Evolutionary conservation across 192 early-diverging fungal genomes (phyloP), one percentile per base, ranked within the genome.

Genomic region (Linnemannia elongata): DNA sequence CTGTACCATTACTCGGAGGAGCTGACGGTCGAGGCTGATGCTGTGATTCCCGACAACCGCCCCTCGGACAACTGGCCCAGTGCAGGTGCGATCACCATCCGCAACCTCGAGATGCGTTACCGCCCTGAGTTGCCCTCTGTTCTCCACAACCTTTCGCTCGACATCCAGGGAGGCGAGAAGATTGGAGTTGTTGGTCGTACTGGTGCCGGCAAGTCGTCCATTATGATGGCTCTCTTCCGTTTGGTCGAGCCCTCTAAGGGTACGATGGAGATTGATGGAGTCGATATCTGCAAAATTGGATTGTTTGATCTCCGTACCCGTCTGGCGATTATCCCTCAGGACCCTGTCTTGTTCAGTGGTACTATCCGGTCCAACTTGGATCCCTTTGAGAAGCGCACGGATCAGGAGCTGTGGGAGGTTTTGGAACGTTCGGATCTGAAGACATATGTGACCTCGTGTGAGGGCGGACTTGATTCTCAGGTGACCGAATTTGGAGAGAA

Each of bases 151-250:
- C 82, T 99, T 3, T 93, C 93, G 20, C 93, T 98, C 52, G 49
- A 85, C 3, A 94, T 97, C 71, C 85, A 90, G 10, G 91, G 94
- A 17, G 83, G 90, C 10, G 92, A 93, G 87, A 97, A 97, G 84
- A 96, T 99, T 81, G 98, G 97, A 74, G 93, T 99, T 33, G 97
- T 98, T 36, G 97, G 97, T 13, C 88, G 97, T 24, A 94, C 93
- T 20, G 93, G 93, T 72, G 90, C 93, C 2, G 93, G 93, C 73
- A 94, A 94, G 68, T 74, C 70, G 41, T 87, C 85, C 12, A 81
- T 89, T 18, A 89, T 94, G 52, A 96, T 96, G 85, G 91, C 96
- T 0, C 88, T 97, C 15, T 93, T 97, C 85, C 93, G 97, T 44
- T 93, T 98, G 70, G 89, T 97, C 24, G 96, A 97, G 76, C 92